Percentiles rank a stretch among this genome's conserved stretches.
phyloP scores from a whole-genome alignment of 768 basidiomycete genomes.

The Botryobasidium botryosum region DNA sequence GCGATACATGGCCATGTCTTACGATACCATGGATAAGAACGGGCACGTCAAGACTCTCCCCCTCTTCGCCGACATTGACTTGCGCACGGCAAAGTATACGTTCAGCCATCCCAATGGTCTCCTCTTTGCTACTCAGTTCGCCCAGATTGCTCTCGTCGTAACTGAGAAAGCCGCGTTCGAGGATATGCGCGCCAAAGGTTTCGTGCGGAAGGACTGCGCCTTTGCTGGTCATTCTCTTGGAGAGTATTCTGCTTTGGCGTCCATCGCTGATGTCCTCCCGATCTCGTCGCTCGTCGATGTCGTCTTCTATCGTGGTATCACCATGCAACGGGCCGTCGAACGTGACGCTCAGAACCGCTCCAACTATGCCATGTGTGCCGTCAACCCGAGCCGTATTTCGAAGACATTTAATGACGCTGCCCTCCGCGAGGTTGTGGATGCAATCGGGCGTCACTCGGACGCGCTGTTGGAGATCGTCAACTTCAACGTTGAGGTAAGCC shows the following conservation, averaged over 20 bases:
- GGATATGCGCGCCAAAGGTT: constrained; percentile 92
- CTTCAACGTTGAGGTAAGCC: constrained; percentile 71
- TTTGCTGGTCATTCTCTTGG: constrained; percentile 98
- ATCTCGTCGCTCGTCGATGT: constrained; percentile 93
- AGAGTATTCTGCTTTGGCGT: constrained; percentile 95
- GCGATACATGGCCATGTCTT: constrained; percentile 99
- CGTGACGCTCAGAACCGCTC: constrained; percentile 85
- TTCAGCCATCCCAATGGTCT: constrained; percentile 93
- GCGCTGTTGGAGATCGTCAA: constrained; percentile 96
- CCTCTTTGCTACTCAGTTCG: constrained; percentile 95
- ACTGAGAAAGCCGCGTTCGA: constrained; percentile 98
- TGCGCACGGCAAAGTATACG: constrained; percentile 91
- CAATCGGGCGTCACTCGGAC: constrained; percentile 57
- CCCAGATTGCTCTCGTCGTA: constrained; percentile 94
- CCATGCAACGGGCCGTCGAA: constrained; percentile 98
- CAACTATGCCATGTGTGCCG: constrained; percentile 99
- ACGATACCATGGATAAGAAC: constrained; percentile 92
- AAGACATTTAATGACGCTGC: constrained; percentile 89
- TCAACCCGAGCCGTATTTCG: constrained; percentile 90
- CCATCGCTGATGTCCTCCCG: constrained; percentile 90
- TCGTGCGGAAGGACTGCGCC: constrained; percentile 79
- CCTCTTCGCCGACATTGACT: constrained; percentile 88
- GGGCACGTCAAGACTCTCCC: constrained; percentile 92
- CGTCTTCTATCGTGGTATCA: constrained; percentile 98
- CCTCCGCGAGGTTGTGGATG: constrained; percentile 92